Evolutionary conservation across 805 yeast genomes (phyloP), one percentile per base, ranked within the genome.

Genomic region (Dipodascopsis uninucleata): DNA sequence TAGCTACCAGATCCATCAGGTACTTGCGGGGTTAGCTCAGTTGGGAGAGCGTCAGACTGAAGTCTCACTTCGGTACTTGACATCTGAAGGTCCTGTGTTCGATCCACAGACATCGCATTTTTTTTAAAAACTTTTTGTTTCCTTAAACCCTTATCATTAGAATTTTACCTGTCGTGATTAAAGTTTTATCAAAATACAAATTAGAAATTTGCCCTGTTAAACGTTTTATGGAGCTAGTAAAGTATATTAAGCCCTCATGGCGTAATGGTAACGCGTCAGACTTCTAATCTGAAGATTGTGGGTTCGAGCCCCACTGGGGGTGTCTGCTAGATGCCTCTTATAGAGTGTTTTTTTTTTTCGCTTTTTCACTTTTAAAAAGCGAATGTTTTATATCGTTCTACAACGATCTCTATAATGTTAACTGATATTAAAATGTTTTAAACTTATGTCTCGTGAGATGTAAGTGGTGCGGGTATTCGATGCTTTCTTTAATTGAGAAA

Each of bases 41-140:
- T 64, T 67, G 71, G 71, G 71, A 68, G 71, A 68, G 80, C 72
- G 61, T 68, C 71, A 46, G 76, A 69, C 61, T 76, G 69, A 64
- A 70, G 72, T 43, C 53, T 49, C 28, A 60, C 66, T 43, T 63
- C 57, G 14, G 68, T 64, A 51, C 14, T 6, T 14, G n/a, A 36
- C n/a, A 79, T 79, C 85, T 79, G 84, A 75, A 81, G 86, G 87
- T 80, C 85, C 82, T 78, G 85, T 78, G 85, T 81, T 81, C 86
- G 82, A 81, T 78, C 85, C 86, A 78, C 85, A 79, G 68, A 64
- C 64, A 55, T 61, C 68, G 69, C 70, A 66, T 20, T 40, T 36
- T 31, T 49, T 59, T 58, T 56, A n/a, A n/a, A n/a, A n/a, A n/a
- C n/a, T n/a, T n/a, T n/a, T n/a, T n/a, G n/a, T n/a, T n/a, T n/a